Evolutionary conservation across 768 basidiomycete species (phyloP).

Genomic region (Dentipellis fragilis): DNA sequence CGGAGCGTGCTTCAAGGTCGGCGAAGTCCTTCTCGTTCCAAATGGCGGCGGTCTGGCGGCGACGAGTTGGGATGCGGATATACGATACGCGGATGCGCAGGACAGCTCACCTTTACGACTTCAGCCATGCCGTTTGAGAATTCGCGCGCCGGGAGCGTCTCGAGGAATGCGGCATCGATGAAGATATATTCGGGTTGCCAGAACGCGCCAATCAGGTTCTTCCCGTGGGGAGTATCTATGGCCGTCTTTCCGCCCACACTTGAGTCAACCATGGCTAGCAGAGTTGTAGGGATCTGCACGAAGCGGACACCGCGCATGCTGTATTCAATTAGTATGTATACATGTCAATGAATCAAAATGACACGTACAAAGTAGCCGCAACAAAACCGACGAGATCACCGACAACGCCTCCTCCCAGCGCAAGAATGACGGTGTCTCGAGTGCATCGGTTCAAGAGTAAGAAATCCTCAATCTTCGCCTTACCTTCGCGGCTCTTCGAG

Average conservation of each 20-base stretch:
- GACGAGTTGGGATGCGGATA: background rate
- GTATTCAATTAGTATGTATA: constrained; percentile 1
- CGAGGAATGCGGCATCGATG: constrained; percentile 93
- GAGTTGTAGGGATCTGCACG: constrained; percentile 92
- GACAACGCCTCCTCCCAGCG: constrained; percentile 94
- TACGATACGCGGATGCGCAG: background rate
- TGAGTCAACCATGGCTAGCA: constrained; percentile 98
- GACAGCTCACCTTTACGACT: constrained; percentile 73
- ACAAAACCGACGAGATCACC: constrained; percentile 96
- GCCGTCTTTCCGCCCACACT: constrained; percentile 97
- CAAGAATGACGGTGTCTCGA: constrained; percentile 85
- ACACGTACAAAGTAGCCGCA: constrained; percentile 87
- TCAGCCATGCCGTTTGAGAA: constrained; percentile 99
- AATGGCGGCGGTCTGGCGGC: constrained; percentile 87
- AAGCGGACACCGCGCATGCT: constrained; percentile 97
- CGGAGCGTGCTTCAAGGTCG: constrained; percentile 75
- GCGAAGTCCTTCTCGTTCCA: constrained; percentile 91
- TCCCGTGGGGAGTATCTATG: constrained; percentile 97
- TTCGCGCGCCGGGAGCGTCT: constrained; percentile 84
- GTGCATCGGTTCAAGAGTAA: constrained; percentile 82
- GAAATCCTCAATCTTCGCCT: constrained; percentile 91
- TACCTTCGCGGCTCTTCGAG: constrained; percentile 83
- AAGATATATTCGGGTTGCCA: constrained; percentile 98
- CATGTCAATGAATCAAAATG: background rate
- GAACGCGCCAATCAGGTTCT: constrained; percentile 97